phyloP scores from a whole-genome alignment of 106 monocot genomes.

The Allium cepa region DNA sequence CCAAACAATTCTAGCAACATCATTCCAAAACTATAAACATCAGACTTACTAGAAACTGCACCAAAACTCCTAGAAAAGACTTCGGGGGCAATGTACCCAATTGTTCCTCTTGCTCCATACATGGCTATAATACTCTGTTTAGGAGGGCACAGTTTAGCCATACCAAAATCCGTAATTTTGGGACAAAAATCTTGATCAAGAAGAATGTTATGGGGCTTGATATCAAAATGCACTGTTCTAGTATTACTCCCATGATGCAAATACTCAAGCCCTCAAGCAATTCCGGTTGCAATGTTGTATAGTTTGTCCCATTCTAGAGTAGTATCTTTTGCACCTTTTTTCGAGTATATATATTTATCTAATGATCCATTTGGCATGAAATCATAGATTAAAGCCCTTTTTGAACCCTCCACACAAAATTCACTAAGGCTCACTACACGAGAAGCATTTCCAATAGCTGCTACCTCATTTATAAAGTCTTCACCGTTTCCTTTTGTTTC shows the following conservation, averaged over 20 bases:
- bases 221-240: conserved; percentile 23
- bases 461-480: conserved; percentile 25
- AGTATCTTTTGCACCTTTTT: neutral
- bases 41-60: conserved; percentile 23
- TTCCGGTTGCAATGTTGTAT: conserved; percentile 15
- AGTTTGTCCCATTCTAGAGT: conserved; percentile 9
- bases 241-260: conserved; percentile 16
- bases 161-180: conserved; percentile 34
- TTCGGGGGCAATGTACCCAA: conserved; percentile 36
- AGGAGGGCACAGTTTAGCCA: conserved; percentile 23
- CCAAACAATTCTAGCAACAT: conserved; percentile 33
- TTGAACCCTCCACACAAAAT: conserved; percentile 12
- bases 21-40: conserved; percentile 44
- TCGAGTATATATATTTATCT: conserved; percentile 9
- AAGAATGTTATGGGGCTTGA: conserved; percentile 21
- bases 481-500: conserved; percentile 17
- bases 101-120: conserved; percentile 27
- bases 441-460: conserved; percentile 11
- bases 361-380: conserved; percentile 25
- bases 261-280: conserved; percentile 17
- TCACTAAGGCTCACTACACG: conserved; percentile 12
- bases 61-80: conserved; percentile 24
- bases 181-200: conserved; percentile 33
- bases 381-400: conserved; percentile 16
- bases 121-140: conserved; percentile 29